phyloP scores from a whole-genome alignment of 1,139 yeast species.

The Hemisphaericaspora xylanilytica region DNA sequence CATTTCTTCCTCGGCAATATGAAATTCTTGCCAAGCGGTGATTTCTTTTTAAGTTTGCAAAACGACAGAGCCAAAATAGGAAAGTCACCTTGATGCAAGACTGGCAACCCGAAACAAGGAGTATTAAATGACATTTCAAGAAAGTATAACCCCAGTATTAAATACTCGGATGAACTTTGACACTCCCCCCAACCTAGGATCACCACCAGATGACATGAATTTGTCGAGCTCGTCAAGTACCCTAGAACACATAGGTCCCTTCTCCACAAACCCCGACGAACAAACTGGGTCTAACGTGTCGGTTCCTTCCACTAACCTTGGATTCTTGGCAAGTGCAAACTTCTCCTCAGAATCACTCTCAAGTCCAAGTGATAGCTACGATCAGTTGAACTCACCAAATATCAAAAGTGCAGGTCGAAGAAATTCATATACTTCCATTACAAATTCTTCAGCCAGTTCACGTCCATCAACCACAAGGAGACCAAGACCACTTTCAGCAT shows the following conservation, averaged over 20 bases:
- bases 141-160: not conserved
- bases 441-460: constrained; percentile 24
- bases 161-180: not conserved
- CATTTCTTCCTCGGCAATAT: not conserved
- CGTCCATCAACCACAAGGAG: constrained; percentile 20
- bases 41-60: no score
- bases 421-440: constrained; percentile 23
- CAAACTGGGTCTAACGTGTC: not conserved
- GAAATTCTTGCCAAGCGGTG: no score
- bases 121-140: not conserved
- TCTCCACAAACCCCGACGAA: not conserved
- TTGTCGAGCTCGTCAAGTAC: not conserved
- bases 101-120: not conserved
- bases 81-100: no score
- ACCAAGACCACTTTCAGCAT: constrained; percentile 42
- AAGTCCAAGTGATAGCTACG: constrained; percentile 1
- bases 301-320: constrained; percentile 9
- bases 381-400: no score
- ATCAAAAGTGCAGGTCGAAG: constrained; percentile 15
- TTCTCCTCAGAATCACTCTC: constrained; percentile 43
- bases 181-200: not conserved
- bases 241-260: not conserved
- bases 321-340: constrained; percentile 38
- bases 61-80: no score
- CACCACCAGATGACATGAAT: not conserved